These are phyloP conservation scores for Lachancea sp. DNA, from an alignment of 805 yeast species.

Conservation along the genomic window DNA sequence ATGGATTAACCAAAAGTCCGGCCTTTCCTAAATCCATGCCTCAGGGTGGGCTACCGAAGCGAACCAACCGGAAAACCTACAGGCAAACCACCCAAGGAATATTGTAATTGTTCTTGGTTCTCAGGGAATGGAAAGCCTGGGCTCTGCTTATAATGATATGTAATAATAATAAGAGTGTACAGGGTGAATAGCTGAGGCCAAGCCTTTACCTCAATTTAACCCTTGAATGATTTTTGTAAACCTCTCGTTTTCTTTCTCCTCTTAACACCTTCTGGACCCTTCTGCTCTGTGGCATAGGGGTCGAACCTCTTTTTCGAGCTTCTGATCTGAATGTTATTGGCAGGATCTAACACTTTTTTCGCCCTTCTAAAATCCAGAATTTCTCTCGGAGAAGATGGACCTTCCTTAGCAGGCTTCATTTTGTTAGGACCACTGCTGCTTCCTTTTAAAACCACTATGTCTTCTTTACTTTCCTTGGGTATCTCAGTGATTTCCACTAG, in stretches of 20 bases:
- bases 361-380: conserved; percentile 42
- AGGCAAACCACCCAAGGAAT: neutral
- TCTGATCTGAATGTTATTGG: conserved; percentile 11
- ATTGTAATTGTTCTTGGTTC: too few species aligned
- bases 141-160: too few species aligned
- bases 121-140: too few species aligned
- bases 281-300: conserved; percentile 47
- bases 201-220: conserved; percentile 9
- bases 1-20: neutral
- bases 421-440: conserved; percentile 6
- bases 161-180: too few species aligned
- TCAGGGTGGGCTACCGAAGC: too few species aligned
- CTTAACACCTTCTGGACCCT: conserved; percentile 52
- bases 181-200: too few species aligned
- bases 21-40: neutral
- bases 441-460: conserved; percentile 38
- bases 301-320: conserved; percentile 40
- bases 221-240: conserved; percentile 28
- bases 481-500: conserved; percentile 3
- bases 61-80: too few species aligned
- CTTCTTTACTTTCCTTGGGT: conserved; percentile 26
- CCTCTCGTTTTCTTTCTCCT: conserved; percentile 30
- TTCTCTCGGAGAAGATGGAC: conserved; percentile 15
- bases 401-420: conserved; percentile 6
- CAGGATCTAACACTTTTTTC: conserved; percentile 36